These are phyloP conservation scores for Saksenaea vasiformis DNA, from an alignment of 371 early-diverging fungal species.

Conservation along the genomic window DNA sequence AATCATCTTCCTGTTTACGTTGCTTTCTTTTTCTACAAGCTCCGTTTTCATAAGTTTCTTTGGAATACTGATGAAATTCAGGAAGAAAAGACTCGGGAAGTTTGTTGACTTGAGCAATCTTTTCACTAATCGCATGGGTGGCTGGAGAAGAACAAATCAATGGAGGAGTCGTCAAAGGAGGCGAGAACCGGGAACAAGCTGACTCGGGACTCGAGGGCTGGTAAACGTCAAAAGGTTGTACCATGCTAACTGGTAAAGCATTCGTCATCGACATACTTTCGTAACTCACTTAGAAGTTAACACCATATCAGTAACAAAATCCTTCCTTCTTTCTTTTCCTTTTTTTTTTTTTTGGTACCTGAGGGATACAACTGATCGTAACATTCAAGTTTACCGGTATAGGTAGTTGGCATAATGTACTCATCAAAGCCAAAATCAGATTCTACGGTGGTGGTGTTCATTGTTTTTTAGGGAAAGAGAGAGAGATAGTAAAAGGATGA, in stretches of 20 bases:
- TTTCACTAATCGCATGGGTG: conserved; percentile 31
- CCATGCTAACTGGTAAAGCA: conserved; percentile 18
- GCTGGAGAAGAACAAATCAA: conserved; percentile 20
- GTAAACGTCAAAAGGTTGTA: conserved; percentile 23
- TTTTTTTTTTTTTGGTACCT: conserved; percentile 20
- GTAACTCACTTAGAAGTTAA: not conserved
- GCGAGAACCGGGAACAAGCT: conserved; percentile 33
- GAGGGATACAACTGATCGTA: conserved; percentile 45
- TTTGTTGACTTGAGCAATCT: conserved; percentile 49
- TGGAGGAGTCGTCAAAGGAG: conserved; percentile 24
- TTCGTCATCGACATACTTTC: not conserved
- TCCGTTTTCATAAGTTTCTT: conserved; percentile 53
- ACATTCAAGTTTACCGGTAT: conserved; percentile 39
- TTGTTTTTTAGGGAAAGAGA: not conserved
- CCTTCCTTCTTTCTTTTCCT: not conserved
- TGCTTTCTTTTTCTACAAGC: conserved; percentile 38
- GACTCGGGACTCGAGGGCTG: conserved; percentile 33
- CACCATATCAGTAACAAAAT: not conserved
- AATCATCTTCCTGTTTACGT: conserved; percentile 25
- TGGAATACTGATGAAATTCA: conserved; percentile 52
- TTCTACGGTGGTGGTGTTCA: conserved; percentile 23
- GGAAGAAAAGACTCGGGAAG: conserved; percentile 52
- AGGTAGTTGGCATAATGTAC: conserved; percentile 49
- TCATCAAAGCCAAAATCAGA: conserved; percentile 50
- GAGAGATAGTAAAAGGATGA: not conserved